Percentiles rank a stretch among this genome's conserved stretches.
Conservation (phyloP, 306 rosid species). For the Prinsepia uniflora region DNA sequence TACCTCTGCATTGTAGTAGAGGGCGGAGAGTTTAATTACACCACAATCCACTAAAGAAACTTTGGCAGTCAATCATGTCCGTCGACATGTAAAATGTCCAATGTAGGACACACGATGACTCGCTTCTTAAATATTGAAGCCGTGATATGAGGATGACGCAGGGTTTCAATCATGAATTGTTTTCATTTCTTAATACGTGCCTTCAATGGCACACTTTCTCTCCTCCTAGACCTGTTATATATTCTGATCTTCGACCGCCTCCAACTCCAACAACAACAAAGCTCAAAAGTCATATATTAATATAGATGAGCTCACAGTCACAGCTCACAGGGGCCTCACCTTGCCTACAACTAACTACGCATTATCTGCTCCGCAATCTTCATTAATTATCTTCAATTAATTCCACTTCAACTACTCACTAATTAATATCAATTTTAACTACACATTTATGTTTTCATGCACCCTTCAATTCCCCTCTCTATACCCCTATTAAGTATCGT, state of each 20-base stretch:
- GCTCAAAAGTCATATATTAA: neutral
- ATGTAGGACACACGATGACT: neutral
- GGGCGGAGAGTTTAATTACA: too few relatives aligned
- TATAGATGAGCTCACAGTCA: neutral
- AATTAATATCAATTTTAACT: conserved; percentile 5
- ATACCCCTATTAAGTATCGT: too few relatives aligned
- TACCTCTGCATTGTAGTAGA: too few relatives aligned
- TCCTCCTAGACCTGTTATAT: conserved; percentile 2
- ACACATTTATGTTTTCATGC: neutral
- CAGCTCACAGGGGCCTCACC: conserved; percentile 21
- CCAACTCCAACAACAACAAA: neutral
- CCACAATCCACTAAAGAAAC: neutral
- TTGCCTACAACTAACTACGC: conserved; percentile 10
- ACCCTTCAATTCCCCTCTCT: too few relatives aligned
- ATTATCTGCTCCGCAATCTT: conserved; percentile 12
- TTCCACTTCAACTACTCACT: conserved; percentile 10
- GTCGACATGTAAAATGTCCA: neutral
- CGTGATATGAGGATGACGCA: conserved; percentile 1
- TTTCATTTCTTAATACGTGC: neutral
- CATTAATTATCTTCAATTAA: too few relatives aligned
- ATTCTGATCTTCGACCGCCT: neutral
- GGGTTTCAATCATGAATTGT: neutral
- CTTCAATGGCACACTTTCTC: conserved; percentile 26
- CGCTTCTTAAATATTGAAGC: neutral
- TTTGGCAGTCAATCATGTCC: neutral